phyloP scores from a whole-genome alignment of 306 rosid species.

The apple (Malus domestica) region ASM211411v1 NC_041800.1:31528233-31528732 shows the following conservation, averaged over 20 bases:
- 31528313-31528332: neutral
- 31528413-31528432: neutral
- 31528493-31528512: neutral
- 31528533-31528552: neutral
- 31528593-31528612: neutral
- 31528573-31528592: conserved; percentile 6
- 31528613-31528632: neutral
- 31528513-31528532: neutral
- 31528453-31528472: neutral
- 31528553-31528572: neutral
- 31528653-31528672: conserved; percentile 3
- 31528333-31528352: neutral
- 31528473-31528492: neutral
- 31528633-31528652: conserved; percentile 1
- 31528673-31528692: neutral
- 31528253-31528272: neutral
- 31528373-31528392: too few relatives aligned
- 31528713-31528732: neutral
- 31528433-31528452: neutral
- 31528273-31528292: neutral
- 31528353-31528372: too few relatives aligned
- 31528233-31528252: conserved; percentile 1
- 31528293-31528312: neutral
- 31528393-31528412: too few relatives aligned
- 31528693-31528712: neutral